Evolutionary conservation across 257 asterid species (phyloP).

Genomic region (Solanum ossicruentum): DNA sequence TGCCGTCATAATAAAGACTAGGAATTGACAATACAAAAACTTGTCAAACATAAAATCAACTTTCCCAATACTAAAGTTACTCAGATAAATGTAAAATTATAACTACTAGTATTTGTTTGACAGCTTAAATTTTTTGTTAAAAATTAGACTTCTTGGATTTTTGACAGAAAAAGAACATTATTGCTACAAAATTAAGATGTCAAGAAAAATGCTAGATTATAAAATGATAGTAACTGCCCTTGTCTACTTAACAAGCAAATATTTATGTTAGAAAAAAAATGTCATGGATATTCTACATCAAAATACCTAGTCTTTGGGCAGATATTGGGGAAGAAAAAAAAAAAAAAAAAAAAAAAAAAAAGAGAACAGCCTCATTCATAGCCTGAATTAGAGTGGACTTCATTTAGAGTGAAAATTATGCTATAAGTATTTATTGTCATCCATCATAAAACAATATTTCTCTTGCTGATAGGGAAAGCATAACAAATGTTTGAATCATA

Average conservation of each 20-base stretch:
- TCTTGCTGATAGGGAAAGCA: not conserved
- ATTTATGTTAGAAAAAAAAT: not conserved
- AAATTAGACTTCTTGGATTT: not conserved
- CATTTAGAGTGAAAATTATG: not conserved
- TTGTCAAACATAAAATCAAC: not conserved
- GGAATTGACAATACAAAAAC: not conserved
- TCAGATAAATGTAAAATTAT: not conserved
- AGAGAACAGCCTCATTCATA: not conserved
- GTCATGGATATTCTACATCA: not conserved
- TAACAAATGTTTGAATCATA: not conserved
- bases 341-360: not conserved
- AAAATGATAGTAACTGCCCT: not conserved
- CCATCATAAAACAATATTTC: not conserved
- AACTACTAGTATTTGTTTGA: not conserved
- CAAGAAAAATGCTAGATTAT: not conserved
- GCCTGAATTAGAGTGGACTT: not conserved
- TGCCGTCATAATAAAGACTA: not conserved
- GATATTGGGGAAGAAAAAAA: not conserved
- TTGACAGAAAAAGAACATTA: not conserved
- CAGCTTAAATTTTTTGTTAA: not conserved
- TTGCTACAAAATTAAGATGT: not conserved
- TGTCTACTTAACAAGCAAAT: not conserved
- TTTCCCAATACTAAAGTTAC: not conserved
- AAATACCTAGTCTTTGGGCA: not conserved
- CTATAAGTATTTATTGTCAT: not conserved